Base-by-base conservation (phyloP, 2,329 filamentous ascomycete genomes). In the Fusarium multiceps region DNA sequence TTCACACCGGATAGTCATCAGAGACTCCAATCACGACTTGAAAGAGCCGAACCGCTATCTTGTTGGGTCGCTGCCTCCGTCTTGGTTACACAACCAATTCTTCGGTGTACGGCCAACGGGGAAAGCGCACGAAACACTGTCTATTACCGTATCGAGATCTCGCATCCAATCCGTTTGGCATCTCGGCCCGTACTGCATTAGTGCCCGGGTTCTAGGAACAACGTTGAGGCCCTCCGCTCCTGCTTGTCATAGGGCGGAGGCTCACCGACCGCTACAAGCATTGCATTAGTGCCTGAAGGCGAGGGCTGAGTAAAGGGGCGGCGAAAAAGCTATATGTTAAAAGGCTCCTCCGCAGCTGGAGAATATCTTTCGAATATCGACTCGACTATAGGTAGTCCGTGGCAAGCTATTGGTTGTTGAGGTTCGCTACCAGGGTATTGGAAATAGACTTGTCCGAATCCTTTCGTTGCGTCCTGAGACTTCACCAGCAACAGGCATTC, bases 171-270 rank as follows among this genome's bases (percentile, higher is more conserved):
- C 23, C 49, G 18, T 53, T 46, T 68, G 54, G 59, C 67, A 70
- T 42, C 63, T 70, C 67, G 67, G 67, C 58, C 58, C 50, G 63
- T 50, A 57, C 64, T 57, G 58, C 67, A 68, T 70, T 69, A 67
- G 62, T 53, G 53, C 34, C 66, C 57, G 48, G 55, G 42, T 37
- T 46, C 55, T 42, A 55, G 45, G 62, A 28, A 37, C 40, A 40
- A 23, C 27, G 13, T 12, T 66, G 63, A 67, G 63, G 63, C 63
- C 63, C 42, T 62, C 63, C 40, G 18, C 18, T 32, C 14, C 20
- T 42, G 48, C 62, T 32, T 61, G 45, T 55, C 50, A 66, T 66
- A 66, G 62, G 62, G 55, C 45, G 25, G 32, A 61, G 28, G 47
- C 45, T 62, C 62, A 67, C 63, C 55, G 47, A 61, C 55, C 37